Percentiles rank a stretch among this genome's conserved stretches.
These are phyloP conservation scores for Tricholoma terreum DNA, from an alignment of 768 basidiomycete species.

Conservation along the genomic window DNA sequence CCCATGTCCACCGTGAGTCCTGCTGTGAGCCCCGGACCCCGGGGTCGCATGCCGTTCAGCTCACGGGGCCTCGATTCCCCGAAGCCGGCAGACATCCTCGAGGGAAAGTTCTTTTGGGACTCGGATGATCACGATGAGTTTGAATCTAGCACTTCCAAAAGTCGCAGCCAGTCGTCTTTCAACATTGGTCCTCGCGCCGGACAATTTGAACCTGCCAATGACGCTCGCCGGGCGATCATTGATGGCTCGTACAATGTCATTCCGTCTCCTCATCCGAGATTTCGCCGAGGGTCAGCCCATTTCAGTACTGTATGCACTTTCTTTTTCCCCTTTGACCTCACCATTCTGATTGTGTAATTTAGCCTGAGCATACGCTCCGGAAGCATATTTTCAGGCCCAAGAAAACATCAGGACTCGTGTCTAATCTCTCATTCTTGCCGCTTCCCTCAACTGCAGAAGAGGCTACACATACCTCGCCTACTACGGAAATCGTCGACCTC, in stretches of 20 bases:
- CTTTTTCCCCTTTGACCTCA: constrained; percentile 5
- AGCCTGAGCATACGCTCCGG: constrained; percentile 38
- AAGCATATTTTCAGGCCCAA: constrained; percentile 31
- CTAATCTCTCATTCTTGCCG: constrained; percentile 20
- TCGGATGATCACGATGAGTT: constrained; percentile 39
- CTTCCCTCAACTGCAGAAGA: constrained; percentile 9
- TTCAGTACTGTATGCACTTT: constrained; percentile 33
- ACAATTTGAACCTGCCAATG: constrained; percentile 34
- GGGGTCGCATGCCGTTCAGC: constrained; percentile 29
- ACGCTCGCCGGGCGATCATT: constrained; percentile 43
- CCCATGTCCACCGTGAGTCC: constrained; percentile 75
- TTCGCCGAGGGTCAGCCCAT: constrained; percentile 29
- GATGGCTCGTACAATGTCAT: constrained; percentile 41
- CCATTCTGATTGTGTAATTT: constrained; percentile 11
- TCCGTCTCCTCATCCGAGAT: constrained; percentile 51
- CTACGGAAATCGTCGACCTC: constrained; percentile 57
- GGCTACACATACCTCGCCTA: constrained; percentile 25
- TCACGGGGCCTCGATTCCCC: constrained; percentile 37
- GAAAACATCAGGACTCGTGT: constrained; percentile 22
- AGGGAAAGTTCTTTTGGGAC: constrained; percentile 57
- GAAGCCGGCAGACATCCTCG: constrained; percentile 67
- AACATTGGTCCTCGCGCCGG: constrained; percentile 36
- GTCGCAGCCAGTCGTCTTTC: constrained; percentile 24
- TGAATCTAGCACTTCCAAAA: constrained; percentile 26
- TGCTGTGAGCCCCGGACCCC: constrained; percentile 42